Evolutionary conservation across 1,139 yeast species (phyloP).

Genomic region (Pichia sp.): DNA sequence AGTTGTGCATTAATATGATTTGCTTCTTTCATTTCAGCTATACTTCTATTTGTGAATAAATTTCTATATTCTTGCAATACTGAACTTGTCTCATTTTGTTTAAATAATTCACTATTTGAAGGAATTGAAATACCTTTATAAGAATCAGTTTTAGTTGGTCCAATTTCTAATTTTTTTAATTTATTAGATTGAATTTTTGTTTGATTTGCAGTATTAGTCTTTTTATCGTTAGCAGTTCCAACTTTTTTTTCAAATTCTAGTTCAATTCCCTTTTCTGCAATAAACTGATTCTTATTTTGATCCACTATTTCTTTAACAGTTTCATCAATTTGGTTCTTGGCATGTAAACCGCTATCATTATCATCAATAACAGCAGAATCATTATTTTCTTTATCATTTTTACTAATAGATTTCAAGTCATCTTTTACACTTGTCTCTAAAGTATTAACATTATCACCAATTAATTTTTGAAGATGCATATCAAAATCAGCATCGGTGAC

Average conservation of each 20-base stretch:
- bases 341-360: not conserved
- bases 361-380: not conserved
- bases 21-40: slow-evolving; percentile 14
- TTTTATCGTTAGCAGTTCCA: not conserved
- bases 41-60: slow-evolving; percentile 17
- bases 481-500: slow-evolving; percentile 27
- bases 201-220: not conserved
- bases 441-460: slow-evolving; percentile 16
- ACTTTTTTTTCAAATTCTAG: not conserved
- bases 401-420: not conserved
- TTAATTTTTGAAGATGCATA: slow-evolving; percentile 25
- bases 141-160: slow-evolving; percentile 18
- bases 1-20: slow-evolving; percentile 45
- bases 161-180: not conserved
- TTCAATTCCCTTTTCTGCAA: not conserved
- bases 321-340: not conserved
- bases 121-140: slow-evolving; percentile 32
- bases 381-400: not conserved
- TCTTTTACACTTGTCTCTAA: not conserved
- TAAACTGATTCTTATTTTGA: not conserved
- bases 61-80: slow-evolving; percentile 24
- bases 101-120: slow-evolving; percentile 36
- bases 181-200: not conserved
- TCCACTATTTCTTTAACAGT: not conserved
- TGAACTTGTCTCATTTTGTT: slow-evolving; percentile 23